phyloP scores from a whole-genome alignment of 768 basidiomycete species.

The Phlegmacium glaucopus region DNA sequence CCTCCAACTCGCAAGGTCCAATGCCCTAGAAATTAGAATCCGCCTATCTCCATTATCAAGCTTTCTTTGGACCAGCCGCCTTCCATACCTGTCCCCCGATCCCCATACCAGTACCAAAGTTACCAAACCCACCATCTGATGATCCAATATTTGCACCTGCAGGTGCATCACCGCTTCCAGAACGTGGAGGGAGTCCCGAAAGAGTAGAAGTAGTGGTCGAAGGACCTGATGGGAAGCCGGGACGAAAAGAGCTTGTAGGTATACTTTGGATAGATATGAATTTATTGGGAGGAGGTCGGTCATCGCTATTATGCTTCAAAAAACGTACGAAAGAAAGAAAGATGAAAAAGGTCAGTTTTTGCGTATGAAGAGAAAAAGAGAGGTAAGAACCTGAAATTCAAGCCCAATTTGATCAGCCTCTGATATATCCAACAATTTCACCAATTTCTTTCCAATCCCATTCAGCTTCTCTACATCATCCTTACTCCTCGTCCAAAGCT shows the following conservation, averaged over 20 bases:
- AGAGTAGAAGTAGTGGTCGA: slow-evolving; percentile 9
- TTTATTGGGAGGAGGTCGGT: slow-evolving; percentile 76
- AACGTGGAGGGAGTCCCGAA: not conserved
- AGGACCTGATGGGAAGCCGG: slow-evolving; percentile 67
- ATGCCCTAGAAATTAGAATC: no score
- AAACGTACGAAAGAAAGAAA: not conserved
- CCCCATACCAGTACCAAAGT: slow-evolving; percentile 23
- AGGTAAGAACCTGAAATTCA: slow-evolving; percentile 76
- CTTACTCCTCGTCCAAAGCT: slow-evolving; percentile 85
- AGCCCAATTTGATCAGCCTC: slow-evolving; percentile 83
- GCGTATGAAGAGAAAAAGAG: not conserved
- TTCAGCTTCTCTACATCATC: slow-evolving; percentile 86
- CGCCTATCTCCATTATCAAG: no score
- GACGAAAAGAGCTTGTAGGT: slow-evolving; percentile 63
- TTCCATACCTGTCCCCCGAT: slow-evolving; percentile 20
- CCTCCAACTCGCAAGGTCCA: no score
- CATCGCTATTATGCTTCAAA: slow-evolving; percentile 80
- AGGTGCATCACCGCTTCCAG: slow-evolving; percentile 1
- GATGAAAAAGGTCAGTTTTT: not conserved
- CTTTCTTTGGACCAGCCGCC: slow-evolving; percentile 1
- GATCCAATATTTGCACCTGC: slow-evolving; percentile 1
- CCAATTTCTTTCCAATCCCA: slow-evolving; percentile 76
- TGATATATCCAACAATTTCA: slow-evolving; percentile 79
- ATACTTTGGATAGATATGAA: slow-evolving; percentile 77
- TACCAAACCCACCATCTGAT: slow-evolving; percentile 11